Evolutionary conservation across 176 grass and related monocot species (phyloP).

Genomic region (Pontederia crassipes): DNA sequence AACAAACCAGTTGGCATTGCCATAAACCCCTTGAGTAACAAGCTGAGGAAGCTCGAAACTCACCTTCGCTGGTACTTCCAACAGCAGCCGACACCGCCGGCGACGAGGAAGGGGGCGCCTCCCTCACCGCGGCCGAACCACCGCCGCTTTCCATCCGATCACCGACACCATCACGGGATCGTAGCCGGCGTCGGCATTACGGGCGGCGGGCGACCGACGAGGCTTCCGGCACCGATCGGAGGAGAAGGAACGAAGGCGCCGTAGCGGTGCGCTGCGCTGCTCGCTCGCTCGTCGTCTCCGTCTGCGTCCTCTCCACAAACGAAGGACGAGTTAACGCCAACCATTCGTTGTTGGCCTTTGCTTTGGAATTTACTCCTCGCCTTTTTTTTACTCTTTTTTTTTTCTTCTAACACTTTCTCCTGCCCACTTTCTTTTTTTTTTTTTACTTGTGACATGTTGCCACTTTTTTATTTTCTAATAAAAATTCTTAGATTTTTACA

Average conservation of each 20-base stretch:
- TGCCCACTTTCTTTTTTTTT: no score
- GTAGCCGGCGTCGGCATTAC: constrained; percentile 19
- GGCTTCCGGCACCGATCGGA: background rate
- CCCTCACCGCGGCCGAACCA: constrained; percentile 7
- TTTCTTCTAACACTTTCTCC: no score
- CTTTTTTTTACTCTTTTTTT: constrained; percentile 36
- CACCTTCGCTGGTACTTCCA: constrained; percentile 37
- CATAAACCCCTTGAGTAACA: constrained; percentile 1
- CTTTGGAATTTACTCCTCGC: constrained; percentile 38
- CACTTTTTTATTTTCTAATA: no score
- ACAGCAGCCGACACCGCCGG: constrained; percentile 4
- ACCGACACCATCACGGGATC: constrained; percentile 32
- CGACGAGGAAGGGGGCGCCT: constrained; percentile 32
- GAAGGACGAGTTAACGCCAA: constrained; percentile 39
- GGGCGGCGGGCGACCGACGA: background rate
- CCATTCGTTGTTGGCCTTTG: constrained; percentile 29
- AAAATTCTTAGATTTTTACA: no score
- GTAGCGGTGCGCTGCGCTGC: background rate
- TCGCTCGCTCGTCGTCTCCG: background rate
- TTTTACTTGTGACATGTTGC: no score
- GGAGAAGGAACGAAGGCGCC: background rate
- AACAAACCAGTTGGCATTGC: constrained; percentile 16
- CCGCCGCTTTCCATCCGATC: constrained; percentile 14
- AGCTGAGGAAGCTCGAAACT: constrained; percentile 1
- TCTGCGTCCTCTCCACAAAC: constrained; percentile 12